Conservation (phyloP, 495 filamentous ascomycete genomes). For the Aspergillus haitiensis region DNA sequence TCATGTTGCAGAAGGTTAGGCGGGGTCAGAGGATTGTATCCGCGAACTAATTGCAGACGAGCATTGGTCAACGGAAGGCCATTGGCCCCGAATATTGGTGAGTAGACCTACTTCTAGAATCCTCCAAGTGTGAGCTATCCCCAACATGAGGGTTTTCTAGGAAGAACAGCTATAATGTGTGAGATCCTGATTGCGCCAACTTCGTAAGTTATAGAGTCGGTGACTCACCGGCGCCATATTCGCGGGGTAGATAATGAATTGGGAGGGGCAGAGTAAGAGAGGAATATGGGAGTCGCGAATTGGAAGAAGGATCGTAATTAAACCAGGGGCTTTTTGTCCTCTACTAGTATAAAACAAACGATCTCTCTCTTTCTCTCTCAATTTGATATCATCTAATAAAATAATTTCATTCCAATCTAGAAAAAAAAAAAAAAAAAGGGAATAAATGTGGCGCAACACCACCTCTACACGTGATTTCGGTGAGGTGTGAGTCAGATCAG, state of each 20-base stretch:
- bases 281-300: constrained; percentile 3
- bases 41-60: constrained; percentile 58
- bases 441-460: background rate
- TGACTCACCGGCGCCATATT: constrained; percentile 49
- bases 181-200: constrained; percentile 10
- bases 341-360: background rate
- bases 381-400: too few species aligned
- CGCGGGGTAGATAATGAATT: constrained; percentile 23
- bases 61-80: constrained; percentile 11
- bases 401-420: background rate
- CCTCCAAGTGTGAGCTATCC: constrained; percentile 75
- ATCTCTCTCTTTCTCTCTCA: too few species aligned
- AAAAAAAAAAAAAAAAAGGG: constrained; percentile 10
- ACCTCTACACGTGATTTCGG: constrained; percentile 23
- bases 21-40: constrained; percentile 90
- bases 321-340: background rate
- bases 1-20: constrained; percentile 96
- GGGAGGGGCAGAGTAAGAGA: background rate
- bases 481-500: constrained; percentile 9
- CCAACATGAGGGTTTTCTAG: constrained; percentile 89
- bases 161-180: constrained; percentile 61
- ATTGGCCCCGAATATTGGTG: constrained; percentile 1
- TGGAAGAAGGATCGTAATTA: constrained; percentile 24
- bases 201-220: constrained; percentile 19
- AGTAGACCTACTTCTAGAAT: constrained; percentile 76